Conservation (phyloP, 352 stramenopile genomes). For the Pythium brassicae region DNA sequence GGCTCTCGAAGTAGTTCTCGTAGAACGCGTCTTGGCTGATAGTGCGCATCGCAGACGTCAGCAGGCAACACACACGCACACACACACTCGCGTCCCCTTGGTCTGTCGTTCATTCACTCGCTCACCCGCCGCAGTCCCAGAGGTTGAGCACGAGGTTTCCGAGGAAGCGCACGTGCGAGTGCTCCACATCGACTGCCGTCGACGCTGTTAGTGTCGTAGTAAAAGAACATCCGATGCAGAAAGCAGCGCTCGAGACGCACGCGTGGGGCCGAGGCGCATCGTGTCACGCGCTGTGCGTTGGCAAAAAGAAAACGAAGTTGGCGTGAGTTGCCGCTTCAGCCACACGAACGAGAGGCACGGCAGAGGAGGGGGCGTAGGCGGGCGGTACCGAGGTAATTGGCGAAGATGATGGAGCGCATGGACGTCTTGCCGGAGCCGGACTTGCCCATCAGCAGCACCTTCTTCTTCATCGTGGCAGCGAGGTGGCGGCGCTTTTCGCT, state of each 20-base stretch:
- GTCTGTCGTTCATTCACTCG: no score
- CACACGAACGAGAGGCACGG: neutral
- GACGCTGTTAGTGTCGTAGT: neutral
- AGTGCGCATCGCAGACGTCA: neutral
- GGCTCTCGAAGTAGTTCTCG: conserved; percentile 98
- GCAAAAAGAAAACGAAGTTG: neutral
- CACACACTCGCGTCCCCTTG: conserved; percentile 8
- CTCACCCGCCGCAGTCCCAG: conserved; percentile 97
- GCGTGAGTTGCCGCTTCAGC: neutral
- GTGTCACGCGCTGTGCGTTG: conserved; percentile 89
- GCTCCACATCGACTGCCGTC: conserved; percentile 86
- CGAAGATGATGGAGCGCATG: conserved; percentile 99
- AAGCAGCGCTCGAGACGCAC: conserved; percentile 27
- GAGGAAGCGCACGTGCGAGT: conserved; percentile 94
- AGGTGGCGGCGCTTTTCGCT: no score
- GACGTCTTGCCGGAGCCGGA: conserved; percentile 97
- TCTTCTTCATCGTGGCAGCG: no score
- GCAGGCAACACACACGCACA: neutral
- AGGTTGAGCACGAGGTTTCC: conserved; percentile 98
- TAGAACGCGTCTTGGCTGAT: conserved; percentile 98
- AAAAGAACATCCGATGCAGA: conserved; percentile 5
- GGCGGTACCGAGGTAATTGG: conserved; percentile 94
- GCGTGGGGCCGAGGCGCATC: conserved; percentile 94
- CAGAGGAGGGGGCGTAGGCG: neutral
- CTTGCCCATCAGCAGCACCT: conserved; percentile 96